Conservation (phyloP, 2,329 filamentous ascomycete species). For the Fusarium sp. region DNA sequence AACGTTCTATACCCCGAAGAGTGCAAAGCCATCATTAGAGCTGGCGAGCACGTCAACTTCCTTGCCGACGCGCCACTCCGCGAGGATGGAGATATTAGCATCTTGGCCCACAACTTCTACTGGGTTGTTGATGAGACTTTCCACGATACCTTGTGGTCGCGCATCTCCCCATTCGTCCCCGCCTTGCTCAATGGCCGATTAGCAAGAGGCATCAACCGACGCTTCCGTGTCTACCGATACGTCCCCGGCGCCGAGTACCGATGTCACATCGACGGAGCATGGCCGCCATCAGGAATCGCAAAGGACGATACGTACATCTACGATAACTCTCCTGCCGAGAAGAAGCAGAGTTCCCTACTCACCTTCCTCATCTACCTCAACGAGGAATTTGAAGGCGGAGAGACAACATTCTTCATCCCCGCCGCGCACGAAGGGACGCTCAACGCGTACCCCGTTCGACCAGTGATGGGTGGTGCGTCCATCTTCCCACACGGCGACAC, state of each 20-base stretch:
- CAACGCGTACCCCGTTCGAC: constrained; percentile 75
- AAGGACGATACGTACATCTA: constrained; percentile 71
- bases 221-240: constrained; percentile 78
- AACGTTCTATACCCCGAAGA: constrained; percentile 70
- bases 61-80: constrained; percentile 74
- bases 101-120: constrained; percentile 79
- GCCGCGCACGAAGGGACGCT: constrained; percentile 71
- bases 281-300: constrained; percentile 75
- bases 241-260: constrained; percentile 79
- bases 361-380: constrained; percentile 78
- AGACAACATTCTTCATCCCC: constrained; percentile 78
- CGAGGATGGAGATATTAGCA: constrained; percentile 71
- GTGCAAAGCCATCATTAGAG: constrained; percentile 73
- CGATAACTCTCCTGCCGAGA: constrained; percentile 68
- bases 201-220: constrained; percentile 72
- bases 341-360: constrained; percentile 74
- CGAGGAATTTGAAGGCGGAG: constrained; percentile 77
- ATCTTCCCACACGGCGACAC: constrained; percentile 78
- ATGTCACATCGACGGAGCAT: constrained; percentile 77
- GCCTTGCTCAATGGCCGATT: constrained; percentile 63
- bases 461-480: constrained; percentile 74
- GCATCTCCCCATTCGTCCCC: constrained; percentile 69
- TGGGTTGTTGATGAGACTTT: constrained; percentile 75
- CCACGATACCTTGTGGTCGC: constrained; percentile 70
- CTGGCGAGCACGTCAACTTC: constrained; percentile 73